Percentiles rank a stretch among this genome's conserved stretches.
Conservation (phyloP, 768 basidiomycete species). For the Boletus fagicola region DNA sequence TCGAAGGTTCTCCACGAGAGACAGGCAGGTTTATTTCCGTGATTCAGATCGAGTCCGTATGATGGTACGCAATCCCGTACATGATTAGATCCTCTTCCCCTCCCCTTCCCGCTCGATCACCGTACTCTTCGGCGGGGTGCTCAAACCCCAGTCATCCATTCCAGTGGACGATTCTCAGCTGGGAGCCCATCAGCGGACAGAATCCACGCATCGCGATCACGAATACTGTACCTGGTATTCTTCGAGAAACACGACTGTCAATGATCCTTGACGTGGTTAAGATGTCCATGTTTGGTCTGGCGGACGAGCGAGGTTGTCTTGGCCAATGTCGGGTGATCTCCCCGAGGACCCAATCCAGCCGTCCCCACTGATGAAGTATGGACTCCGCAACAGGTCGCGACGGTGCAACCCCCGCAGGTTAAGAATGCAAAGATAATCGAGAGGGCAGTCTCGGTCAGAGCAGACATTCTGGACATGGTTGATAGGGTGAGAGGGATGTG, state of each 20-base stretch:
- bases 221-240: background rate
- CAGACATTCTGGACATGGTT: background rate
- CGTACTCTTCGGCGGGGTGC: background rate
- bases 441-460: background rate
- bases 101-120: background rate
- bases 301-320: background rate
- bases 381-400: background rate
- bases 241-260: background rate
- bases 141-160: background rate
- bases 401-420: conserved; percentile 3
- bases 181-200: background rate
- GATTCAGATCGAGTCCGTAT: background rate
- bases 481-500: background rate
- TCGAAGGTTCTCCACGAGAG: background rate
- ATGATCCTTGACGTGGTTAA: background rate
- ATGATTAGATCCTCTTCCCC: background rate
- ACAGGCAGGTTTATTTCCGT: background rate
- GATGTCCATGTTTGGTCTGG: background rate
- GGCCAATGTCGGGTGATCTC: background rate
- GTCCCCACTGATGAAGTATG: background rate
- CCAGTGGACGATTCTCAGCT: background rate
- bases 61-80: background rate
- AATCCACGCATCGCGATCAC: background rate
- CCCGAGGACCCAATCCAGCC: background rate
- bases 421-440: background rate